Percentiles rank a stretch among this genome's conserved stretches.
Conservation (phyloP, 2,329 filamentous ascomycete genomes). For the Fusarium ramigenum region DNA sequence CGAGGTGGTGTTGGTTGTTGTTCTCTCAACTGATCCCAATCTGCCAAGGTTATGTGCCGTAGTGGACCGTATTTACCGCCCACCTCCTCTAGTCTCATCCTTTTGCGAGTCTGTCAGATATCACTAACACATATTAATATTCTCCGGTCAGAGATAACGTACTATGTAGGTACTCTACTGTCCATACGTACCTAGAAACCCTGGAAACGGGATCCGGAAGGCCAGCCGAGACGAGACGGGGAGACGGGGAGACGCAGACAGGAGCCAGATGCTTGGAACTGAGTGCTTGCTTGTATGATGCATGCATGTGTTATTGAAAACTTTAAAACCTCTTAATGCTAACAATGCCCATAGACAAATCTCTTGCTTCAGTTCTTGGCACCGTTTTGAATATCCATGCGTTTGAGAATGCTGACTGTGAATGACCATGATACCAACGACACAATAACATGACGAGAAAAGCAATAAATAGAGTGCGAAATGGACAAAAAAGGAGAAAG, state of each 20-base stretch:
- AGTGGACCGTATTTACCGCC: neutral
- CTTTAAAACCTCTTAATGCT: neutral
- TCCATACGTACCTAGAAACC: neutral
- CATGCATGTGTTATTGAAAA: neutral
- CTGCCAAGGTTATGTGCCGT: slow-evolving; percentile 7
- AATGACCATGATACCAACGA: slow-evolving; percentile 1
- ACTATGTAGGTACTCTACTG: neutral
- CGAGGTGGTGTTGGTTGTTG: neutral
- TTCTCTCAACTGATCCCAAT: neutral
- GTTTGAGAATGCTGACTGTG: slow-evolving; percentile 26
- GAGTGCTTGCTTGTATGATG: slow-evolving; percentile 3
- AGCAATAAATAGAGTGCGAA: slow-evolving; percentile 8
- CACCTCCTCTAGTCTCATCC: no score
- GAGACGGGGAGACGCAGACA: neutral
- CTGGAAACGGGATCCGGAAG: neutral
- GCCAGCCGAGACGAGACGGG: neutral
- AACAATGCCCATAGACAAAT: neutral
- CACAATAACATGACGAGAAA: neutral
- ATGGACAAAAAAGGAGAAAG: neutral
- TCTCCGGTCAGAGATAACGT: neutral
- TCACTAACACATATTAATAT: neutral
- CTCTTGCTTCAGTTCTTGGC: neutral
- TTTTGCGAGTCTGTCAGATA: slow-evolving; percentile 17
- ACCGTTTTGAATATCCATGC: slow-evolving; percentile 6
- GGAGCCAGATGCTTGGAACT: neutral